phyloP scores from a whole-genome alignment of 2,329 filamentous ascomycete species.

The Curvularia spicifera region DNA sequence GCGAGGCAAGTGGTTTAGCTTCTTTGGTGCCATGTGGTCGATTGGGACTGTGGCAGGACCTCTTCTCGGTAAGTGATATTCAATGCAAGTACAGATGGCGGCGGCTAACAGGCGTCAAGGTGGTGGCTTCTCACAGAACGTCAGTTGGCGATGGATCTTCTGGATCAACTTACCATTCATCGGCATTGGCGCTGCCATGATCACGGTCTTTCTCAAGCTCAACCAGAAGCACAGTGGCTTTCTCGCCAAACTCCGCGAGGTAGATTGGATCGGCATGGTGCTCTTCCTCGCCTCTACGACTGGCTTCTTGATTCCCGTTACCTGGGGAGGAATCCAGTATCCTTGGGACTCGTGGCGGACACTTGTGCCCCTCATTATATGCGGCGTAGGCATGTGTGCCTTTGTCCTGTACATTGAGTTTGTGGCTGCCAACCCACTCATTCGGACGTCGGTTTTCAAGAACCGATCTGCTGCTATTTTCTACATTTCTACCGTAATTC shows the following conservation, averaged over 20 bases:
- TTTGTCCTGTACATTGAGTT: slow-evolving; percentile 64
- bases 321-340: slow-evolving; percentile 71
- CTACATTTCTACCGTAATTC: slow-evolving; percentile 62
- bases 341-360: slow-evolving; percentile 68
- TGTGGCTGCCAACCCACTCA: slow-evolving; percentile 59
- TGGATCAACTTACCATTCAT: slow-evolving; percentile 68
- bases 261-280: slow-evolving; percentile 69
- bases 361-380: slow-evolving; percentile 66
- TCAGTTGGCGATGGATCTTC: slow-evolving; percentile 68
- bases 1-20: slow-evolving; percentile 52
- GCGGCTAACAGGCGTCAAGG: slow-evolving; percentile 36
- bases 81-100: background rate
- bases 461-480: slow-evolving; percentile 59
- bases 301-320: slow-evolving; percentile 66
- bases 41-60: slow-evolving; percentile 63
- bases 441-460: slow-evolving; percentile 55
- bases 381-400: slow-evolving; percentile 57
- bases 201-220: slow-evolving; percentile 62
- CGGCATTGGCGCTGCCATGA: slow-evolving; percentile 56
- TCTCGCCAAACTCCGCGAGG: slow-evolving; percentile 56
- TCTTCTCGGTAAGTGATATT: slow-evolving; percentile 39
- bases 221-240: slow-evolving; percentile 57
- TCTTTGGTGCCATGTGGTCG: slow-evolving; percentile 59
- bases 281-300: slow-evolving; percentile 67
- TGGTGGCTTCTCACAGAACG: slow-evolving; percentile 61